Evolutionary conservation across 305 asterid genomes (phyloP), one percentile per base, ranked within the genome.

Genomic region (Solanum hybrid): DNA sequence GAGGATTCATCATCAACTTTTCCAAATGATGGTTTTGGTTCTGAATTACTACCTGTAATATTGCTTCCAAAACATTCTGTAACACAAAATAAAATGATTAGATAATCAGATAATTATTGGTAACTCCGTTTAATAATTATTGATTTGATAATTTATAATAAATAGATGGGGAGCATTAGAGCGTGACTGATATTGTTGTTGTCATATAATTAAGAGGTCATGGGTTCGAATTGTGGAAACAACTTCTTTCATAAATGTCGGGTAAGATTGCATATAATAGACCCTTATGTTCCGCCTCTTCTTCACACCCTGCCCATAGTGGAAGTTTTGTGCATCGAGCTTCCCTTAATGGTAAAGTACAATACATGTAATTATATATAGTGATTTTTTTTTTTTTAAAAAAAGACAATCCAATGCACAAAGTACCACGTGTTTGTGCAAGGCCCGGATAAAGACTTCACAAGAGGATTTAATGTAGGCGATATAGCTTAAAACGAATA

Each of bases 1-100:
- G 97, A 93, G 13, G 93, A 88, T 9, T 42, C 31, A 5, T 88
- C 90, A 88, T 90, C 90, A 10, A 87, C 88, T 87, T 88, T 92
- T 10, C 46, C 24, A 40, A 35, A 79, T 5, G 51, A 51, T 22
- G 88, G 38, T 13, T 88, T 91, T 46, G 72, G 85, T 88, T 27
- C 90, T 9, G 89, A 90, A 73, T 86, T 64, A 24, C 13, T 60
- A 29, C 69, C 64, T 12, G 90, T 80, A 34, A 87, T 86, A 27
- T 86, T 36, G 87, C 92, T 86, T 12, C 85, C 88, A 3, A 24
- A 73, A 76, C 88, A 79, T 87, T 87, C 95, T 93, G 92, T 35
- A 10, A 87, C 38, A 82, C 34, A 35, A 38, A 88, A 78, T 7
- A 22, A 40, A 51, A 79, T 36, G 40, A 36, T 79, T 79, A 36